A percentile compares a stretch with the other conserved stretches of the same genome.
phyloP scores from a whole-genome alignment of 2,329 filamentous ascomycete species.

The Claviceps capensis region DNA sequence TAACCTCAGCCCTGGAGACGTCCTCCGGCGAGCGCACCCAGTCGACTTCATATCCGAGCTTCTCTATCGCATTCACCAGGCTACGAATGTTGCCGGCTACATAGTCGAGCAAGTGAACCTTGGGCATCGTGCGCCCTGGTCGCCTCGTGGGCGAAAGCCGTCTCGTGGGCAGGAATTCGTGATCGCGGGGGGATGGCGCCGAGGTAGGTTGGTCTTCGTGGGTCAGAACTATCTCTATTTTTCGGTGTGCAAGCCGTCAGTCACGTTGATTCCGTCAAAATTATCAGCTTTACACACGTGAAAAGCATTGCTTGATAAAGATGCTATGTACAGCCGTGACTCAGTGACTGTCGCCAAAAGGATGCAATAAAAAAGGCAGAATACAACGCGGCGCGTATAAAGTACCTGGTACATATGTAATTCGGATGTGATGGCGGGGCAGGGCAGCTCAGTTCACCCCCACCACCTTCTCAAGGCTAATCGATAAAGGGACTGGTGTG shows the following conservation, averaged over 20 bases:
- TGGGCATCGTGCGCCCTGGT: constrained; percentile 45
- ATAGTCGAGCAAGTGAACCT: constrained; percentile 70
- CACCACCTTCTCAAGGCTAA: not conserved
- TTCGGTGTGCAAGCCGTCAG: too few species aligned
- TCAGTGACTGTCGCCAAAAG: not conserved
- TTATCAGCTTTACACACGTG: too few species aligned
- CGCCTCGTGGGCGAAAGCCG: not conserved
- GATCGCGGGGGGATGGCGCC: not conserved
- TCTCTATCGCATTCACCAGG: constrained; percentile 94
- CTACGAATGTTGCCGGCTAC: constrained; percentile 94
- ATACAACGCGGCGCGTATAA: constrained; percentile 1
- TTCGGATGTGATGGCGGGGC: constrained; percentile 14
- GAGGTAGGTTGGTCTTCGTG: not conserved
- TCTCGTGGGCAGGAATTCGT: not conserved
- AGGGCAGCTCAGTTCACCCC: constrained; percentile 5
- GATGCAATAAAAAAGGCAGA: not conserved
- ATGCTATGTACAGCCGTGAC: not conserved
- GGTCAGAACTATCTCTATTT: too few species aligned
- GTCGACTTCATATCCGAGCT: constrained; percentile 81
- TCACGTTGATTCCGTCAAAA: too few species aligned
- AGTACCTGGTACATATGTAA: not conserved
- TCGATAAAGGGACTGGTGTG: not conserved
- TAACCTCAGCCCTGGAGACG: constrained; percentile 69
- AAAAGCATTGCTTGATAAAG: too few species aligned
- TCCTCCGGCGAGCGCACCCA: constrained; percentile 83